A percentile compares a stretch with the other conserved stretches of the same genome.
phyloP scores from a whole-genome alignment of 768 basidiomycete species.

The Termitomyces sp. region DNA sequence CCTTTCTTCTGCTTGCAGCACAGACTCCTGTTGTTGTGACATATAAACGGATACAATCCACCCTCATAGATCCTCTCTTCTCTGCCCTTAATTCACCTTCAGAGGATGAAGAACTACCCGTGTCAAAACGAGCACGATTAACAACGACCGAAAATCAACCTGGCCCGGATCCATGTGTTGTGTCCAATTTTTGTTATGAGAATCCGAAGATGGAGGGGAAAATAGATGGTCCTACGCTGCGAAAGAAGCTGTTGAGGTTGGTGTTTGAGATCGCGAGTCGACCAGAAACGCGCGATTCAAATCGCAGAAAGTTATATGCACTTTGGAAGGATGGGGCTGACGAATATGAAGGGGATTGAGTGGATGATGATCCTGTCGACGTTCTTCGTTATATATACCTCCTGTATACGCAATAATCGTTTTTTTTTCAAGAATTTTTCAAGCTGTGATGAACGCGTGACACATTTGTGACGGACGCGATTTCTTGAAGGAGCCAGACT shows the following conservation, averaged over 20 bases:
- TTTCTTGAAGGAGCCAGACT: conserved; percentile 7
- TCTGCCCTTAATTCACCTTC: conserved; percentile 39
- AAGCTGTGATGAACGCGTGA: conserved; percentile 11
- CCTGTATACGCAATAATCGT: neutral
- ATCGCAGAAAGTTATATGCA: conserved; percentile 79
- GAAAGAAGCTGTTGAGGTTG: conserved; percentile 51
- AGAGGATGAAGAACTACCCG: conserved; percentile 37
- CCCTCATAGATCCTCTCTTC: conserved; percentile 70
- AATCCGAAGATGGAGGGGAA: conserved; percentile 36
- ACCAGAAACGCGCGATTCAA: conserved; percentile 71
- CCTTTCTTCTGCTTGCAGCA: conserved; percentile 73
- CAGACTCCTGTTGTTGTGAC: conserved; percentile 60
- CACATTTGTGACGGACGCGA: conserved; percentile 20
- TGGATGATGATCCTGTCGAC: conserved; percentile 15
- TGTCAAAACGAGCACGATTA: conserved; percentile 45
- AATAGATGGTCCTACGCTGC: conserved; percentile 34
- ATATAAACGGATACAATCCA: conserved; percentile 68
- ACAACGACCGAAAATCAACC: conserved; percentile 13
- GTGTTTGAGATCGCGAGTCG: conserved; percentile 76
- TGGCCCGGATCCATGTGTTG: conserved; percentile 38
- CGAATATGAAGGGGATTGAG: conserved; percentile 34
- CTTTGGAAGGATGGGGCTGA: conserved; percentile 64
- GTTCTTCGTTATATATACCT: neutral
- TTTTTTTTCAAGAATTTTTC: too few species aligned
- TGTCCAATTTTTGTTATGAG: conserved; percentile 52